These are phyloP conservation scores for Auriscalpium vulgare DNA, from an alignment of 768 basidiomycete species.

Conservation along the genomic window DNA sequence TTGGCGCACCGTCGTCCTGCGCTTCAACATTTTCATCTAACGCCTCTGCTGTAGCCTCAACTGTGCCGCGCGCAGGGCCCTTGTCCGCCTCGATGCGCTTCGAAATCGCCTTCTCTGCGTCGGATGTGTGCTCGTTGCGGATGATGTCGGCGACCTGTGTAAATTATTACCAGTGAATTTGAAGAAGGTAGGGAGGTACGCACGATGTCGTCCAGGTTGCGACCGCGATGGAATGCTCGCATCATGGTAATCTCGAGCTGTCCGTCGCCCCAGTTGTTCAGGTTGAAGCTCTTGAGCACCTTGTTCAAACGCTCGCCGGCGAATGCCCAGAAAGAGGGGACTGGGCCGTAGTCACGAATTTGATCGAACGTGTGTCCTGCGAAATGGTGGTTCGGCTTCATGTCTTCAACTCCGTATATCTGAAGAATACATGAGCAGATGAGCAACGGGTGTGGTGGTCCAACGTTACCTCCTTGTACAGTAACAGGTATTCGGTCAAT, in stretches of 20 bases:
- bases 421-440: conserved; percentile 9
- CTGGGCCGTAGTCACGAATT: conserved; percentile 12
- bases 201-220: neutral
- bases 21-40: neutral
- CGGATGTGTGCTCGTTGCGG: too few relatives aligned
- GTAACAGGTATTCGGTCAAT: neutral
- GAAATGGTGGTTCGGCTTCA: conserved; percentile 22
- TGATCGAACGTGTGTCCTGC: conserved; percentile 5
- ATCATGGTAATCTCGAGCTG: conserved; percentile 24
- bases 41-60: neutral
- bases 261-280: conserved; percentile 25
- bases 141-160: too few relatives aligned
- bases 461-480: neutral
- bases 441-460: neutral
- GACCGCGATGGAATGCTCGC: conserved; percentile 19
- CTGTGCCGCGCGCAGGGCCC: neutral
- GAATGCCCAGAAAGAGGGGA: conserved; percentile 16
- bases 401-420: conserved; percentile 24
- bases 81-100: too few relatives aligned
- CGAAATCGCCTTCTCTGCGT: too few relatives aligned
- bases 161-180: too few relatives aligned
- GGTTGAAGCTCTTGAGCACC: conserved; percentile 14
- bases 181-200: neutral
- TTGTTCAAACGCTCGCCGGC: conserved; percentile 13
- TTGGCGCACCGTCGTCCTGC: neutral